Conservation (phyloP, 192 early-diverging fungal species). For the Phycomyces blakesleeanus region DNA sequence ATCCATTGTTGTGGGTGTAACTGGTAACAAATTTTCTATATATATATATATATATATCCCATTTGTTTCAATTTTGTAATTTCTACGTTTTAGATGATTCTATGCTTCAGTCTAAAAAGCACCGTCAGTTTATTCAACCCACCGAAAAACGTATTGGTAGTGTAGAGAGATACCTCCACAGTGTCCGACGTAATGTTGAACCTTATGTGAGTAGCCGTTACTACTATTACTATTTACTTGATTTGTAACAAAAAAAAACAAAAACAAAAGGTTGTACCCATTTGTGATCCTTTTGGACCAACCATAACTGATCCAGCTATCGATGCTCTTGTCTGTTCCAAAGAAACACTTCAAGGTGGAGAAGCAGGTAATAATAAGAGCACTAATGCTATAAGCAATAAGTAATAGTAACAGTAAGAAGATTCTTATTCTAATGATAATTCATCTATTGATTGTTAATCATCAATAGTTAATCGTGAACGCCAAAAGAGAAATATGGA, state of each 20-base stretch:
- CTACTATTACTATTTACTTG: no score
- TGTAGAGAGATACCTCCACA: constrained; percentile 58
- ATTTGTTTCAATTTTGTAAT: no score
- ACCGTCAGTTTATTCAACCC: constrained; percentile 63
- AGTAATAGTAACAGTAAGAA: no score
- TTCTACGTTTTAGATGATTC: constrained; percentile 57
- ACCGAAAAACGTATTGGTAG: constrained; percentile 53
- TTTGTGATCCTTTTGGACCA: constrained; percentile 85
- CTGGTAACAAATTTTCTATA: no score
- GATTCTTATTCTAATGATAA: no score
- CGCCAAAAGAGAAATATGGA: constrained; percentile 51
- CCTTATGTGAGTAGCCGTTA: constrained; percentile 32
- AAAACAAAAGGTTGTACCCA: constrained; percentile 64
- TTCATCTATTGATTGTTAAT: neutral
- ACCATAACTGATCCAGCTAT: constrained; percentile 70
- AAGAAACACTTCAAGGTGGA: constrained; percentile 77
- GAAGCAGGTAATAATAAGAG: constrained; percentile 49
- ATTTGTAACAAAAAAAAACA: no score
- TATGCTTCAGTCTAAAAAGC: constrained; percentile 70
- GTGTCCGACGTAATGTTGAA: constrained; percentile 42
- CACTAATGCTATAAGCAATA: neutral
- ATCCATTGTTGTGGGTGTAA: constrained; percentile 67
- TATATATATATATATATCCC: no score
- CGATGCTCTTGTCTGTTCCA: constrained; percentile 76
- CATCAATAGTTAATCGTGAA: constrained; percentile 67